Percentiles rank a stretch among this genome's conserved stretches.
These are phyloP conservation scores for Spironucleus salmonicida DNA, from an alignment of 208 protist species.

Conservation along the genomic window DNA sequence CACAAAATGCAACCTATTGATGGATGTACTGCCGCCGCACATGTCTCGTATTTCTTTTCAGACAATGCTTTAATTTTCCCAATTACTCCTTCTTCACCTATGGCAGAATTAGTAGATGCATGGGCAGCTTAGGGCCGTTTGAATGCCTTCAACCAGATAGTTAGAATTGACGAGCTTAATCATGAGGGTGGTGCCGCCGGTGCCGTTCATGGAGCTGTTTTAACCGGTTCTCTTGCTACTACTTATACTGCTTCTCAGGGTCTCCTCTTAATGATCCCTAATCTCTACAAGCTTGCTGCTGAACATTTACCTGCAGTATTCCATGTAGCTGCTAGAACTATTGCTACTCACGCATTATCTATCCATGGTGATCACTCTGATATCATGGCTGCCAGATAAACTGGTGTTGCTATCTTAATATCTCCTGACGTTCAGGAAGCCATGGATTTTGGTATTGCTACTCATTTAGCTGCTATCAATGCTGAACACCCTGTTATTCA, in stretches of 20 bases:
- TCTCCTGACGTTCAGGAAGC: conserved; percentile 52
- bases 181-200: conserved; percentile 41
- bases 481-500: conserved; percentile 48
- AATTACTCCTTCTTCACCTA: conserved; percentile 50
- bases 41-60: conserved; percentile 34
- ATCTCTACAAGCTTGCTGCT: conserved; percentile 54
- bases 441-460: conserved; percentile 50
- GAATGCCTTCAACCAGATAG: conserved; percentile 51
- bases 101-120: conserved; percentile 52
- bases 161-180: conserved; percentile 46
- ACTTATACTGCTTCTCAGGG: conserved; percentile 57
- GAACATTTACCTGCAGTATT: conserved; percentile 33
- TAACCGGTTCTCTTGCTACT: conserved; percentile 42
- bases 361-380: conserved; percentile 57
- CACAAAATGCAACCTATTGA: no score
- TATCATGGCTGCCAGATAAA: conserved; percentile 48
- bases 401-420: conserved; percentile 51
- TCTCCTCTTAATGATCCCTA: conserved; percentile 58
- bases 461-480: conserved; percentile 54
- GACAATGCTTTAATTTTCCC: conserved; percentile 33
- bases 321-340: conserved; percentile 31
- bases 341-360: conserved; percentile 43
- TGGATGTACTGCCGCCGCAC: conserved; percentile 34
- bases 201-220: conserved; percentile 41
- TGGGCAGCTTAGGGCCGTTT: conserved; percentile 44